Conservation (phyloP, 2,329 filamentous ascomycete species). For the Trichoderma endophyticum region DNA sequence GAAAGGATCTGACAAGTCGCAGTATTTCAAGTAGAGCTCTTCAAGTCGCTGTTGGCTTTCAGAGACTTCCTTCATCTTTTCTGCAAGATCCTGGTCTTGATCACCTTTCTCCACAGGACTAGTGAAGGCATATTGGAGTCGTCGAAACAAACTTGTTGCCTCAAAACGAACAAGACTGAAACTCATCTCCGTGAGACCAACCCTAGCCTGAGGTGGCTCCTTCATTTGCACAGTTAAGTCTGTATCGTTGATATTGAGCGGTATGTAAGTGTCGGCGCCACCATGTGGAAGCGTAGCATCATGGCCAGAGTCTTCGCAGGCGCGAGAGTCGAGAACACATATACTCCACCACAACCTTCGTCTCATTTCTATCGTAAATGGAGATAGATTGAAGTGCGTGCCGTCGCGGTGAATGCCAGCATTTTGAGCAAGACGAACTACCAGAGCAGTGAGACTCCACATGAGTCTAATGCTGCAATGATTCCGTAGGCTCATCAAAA, state of each 20-base stretch:
- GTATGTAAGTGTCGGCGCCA: background rate
- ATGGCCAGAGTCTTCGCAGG: slow-evolving; percentile 2
- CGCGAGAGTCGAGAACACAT: background rate
- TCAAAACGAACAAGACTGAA: background rate
- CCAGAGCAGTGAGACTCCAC: background rate
- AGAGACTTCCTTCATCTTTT: background rate
- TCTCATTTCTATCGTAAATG: background rate
- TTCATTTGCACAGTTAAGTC: background rate
- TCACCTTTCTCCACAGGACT: background rate
- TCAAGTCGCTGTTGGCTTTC: background rate
- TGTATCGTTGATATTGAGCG: background rate
- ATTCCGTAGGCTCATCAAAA: background rate
- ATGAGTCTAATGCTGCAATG: background rate
- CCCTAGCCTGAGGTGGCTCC: background rate
- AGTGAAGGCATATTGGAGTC: background rate
- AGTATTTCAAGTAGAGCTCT: background rate
- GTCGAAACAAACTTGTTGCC: background rate
- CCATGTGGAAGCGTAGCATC: background rate
- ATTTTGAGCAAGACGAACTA: background rate
- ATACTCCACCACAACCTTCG: background rate
- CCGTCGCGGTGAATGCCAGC: background rate
- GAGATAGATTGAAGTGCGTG: background rate
- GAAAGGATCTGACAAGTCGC: background rate
- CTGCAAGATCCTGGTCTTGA: background rate
- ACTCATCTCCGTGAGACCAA: background rate